Evolutionary conservation across 768 basidiomycete genomes (phyloP).

Genomic region (Solioccasus polychromus): DNA sequence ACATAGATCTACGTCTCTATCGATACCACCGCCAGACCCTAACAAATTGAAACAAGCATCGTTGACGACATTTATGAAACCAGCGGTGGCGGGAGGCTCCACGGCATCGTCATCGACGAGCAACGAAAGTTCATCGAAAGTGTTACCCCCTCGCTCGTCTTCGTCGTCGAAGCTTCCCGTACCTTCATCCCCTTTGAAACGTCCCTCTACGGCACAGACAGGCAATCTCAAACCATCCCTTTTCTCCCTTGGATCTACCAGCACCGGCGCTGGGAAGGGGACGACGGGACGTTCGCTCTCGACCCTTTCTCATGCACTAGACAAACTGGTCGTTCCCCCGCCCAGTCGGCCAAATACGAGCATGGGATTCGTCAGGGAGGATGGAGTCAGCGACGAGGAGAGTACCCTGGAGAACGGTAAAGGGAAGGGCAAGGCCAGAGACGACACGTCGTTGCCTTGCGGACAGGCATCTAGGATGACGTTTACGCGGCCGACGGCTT

Average conservation of each 20-base stretch:
- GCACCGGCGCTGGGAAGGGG: background rate
- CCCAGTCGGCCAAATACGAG: conserved; percentile 68
- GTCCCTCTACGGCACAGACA: conserved; percentile 5
- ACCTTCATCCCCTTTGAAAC: conserved; percentile 19
- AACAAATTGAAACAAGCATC: conserved; percentile 27
- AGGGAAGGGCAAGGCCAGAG: conserved; percentile 22
- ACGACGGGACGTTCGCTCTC: conserved; percentile 45
- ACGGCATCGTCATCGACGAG: conserved; percentile 5
- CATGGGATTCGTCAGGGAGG: conserved; percentile 53
- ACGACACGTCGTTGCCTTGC: conserved; percentile 18
- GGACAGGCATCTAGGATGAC: conserved; percentile 2
- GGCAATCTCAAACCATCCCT: conserved; percentile 4
- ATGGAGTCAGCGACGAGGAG: conserved; percentile 11
- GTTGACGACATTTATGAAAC: conserved; percentile 20
- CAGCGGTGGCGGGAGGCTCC: background rate
- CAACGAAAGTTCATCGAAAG: conserved; percentile 9
- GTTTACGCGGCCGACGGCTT: conserved; percentile 30
- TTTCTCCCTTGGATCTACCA: conserved; percentile 4
- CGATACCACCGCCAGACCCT: conserved; percentile 10
- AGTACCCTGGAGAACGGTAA: conserved; percentile 2
- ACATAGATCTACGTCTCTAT: conserved; percentile 9
- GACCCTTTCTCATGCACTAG: conserved; percentile 63
- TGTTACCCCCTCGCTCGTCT: conserved; percentile 10
- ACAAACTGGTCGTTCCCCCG: conserved; percentile 65
- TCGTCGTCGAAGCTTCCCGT: conserved; percentile 33